phyloP scores from a whole-genome alignment of 768 basidiomycete species.

The Boletus eberwhitei region DNA sequence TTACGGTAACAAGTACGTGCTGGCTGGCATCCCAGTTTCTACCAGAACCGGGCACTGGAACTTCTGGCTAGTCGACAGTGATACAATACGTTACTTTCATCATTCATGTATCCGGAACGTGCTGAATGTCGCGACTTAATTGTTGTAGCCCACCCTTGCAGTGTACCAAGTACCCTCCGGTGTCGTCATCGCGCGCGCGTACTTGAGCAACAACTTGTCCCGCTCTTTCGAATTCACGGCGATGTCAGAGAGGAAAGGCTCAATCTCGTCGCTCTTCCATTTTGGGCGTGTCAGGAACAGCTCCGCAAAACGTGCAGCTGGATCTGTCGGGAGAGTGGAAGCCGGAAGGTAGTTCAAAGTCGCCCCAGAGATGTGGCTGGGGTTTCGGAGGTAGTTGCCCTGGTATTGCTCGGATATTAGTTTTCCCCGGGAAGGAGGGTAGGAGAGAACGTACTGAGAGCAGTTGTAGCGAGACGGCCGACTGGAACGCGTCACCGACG shows the following conservation, averaged over 20 bases:
- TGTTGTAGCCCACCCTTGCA: slow-evolving; percentile 59
- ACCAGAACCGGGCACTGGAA: background rate
- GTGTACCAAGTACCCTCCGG: slow-evolving; percentile 71
- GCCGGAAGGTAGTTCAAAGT: slow-evolving; percentile 73
- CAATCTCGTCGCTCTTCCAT: slow-evolving; percentile 79
- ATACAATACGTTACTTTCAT: background rate
- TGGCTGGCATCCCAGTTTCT: background rate
- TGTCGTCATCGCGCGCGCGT: slow-evolving; percentile 74
- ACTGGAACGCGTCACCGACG: slow-evolving; percentile 77
- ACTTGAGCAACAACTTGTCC: slow-evolving; percentile 85
- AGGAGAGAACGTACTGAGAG: slow-evolving; percentile 52
- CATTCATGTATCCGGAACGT: background rate
- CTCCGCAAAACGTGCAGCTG: slow-evolving; percentile 79
- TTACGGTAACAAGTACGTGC: background rate
- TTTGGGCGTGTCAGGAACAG: slow-evolving; percentile 77
- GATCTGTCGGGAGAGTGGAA: slow-evolving; percentile 69
- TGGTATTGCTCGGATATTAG: slow-evolving; percentile 31
- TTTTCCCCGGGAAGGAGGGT: background rate
- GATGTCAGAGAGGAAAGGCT: slow-evolving; percentile 78
- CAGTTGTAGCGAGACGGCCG: slow-evolving; percentile 55
- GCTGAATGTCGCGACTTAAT: slow-evolving; percentile 23
- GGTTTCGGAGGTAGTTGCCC: slow-evolving; percentile 70
- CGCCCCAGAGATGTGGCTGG: slow-evolving; percentile 32
- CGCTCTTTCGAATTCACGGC: slow-evolving; percentile 82
- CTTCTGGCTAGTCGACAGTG: background rate